Evolutionary conservation across 208 protist species (phyloP), one percentile per base, ranked within the genome.

Genomic region (Trichomonas tenax): DNA sequence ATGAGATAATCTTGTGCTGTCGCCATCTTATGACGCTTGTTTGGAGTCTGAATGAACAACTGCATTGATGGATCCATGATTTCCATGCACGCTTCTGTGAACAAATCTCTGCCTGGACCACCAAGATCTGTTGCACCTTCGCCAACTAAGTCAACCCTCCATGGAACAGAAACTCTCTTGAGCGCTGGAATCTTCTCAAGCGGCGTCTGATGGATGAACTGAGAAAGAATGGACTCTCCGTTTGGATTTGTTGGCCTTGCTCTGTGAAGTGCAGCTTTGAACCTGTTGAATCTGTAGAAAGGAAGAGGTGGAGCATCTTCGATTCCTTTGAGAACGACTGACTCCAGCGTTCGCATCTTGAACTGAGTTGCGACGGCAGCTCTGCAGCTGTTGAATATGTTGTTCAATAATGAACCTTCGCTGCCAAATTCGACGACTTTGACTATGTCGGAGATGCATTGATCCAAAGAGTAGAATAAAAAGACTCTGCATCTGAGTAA

Each of bases 1-100:
- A 93, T 93, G 2, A 93, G 38, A 8, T 48, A 44, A n/a, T 93
- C 86, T 58, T 93, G 86, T 0, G 41, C 36, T 51, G 26, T 38
- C 17, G 41, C 45, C 0, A 38, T n/a, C 15, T 93, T 48, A 17
- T 58, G 45, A 38, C 86, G 6, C 46, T 93, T 93, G 31, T 93
- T 93, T 10, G 86, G 86, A 38, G 15, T 93, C 26, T 93, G 44
- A 38, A 93, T 93, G 86, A 93, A 93, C 40, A 93, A 38, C 6
- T 51, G 11, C 40, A 58, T 44, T 15, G 44, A 58, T 17, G 86
- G 86, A 51, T 93, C 10, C 86, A 93, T 93, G 17, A 93, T 34
- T 51, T 93, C 86, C 86, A 93, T 48, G 34, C 86, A 93, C 26
- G n/a, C 86, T 51, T 93, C 86, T 11, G 86, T 93, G 86, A 93